Conservation (phyloP, 1,284 basidiomycete species). For the Amylostereum chailletii region DNA sequence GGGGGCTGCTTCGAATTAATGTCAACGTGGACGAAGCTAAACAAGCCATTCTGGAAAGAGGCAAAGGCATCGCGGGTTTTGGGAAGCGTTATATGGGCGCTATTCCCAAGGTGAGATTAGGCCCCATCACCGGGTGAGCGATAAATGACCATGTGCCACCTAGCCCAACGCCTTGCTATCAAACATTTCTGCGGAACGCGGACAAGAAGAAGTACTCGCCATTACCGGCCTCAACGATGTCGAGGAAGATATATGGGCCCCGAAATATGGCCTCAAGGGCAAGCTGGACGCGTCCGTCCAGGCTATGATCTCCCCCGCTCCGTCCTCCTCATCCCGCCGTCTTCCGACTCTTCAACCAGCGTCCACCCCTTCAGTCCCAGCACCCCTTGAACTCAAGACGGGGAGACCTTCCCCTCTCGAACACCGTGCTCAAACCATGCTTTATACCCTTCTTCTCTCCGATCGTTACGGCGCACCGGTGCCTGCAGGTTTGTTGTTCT, state of each 20-base stretch:
- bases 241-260: conserved; percentile 98
- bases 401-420: conserved; percentile 77
- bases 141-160: conserved; percentile 2
- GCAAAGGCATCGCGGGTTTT: conserved; percentile 58
- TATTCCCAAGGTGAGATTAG: conserved; percentile 43
- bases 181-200: conserved; percentile 48
- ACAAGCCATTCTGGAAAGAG: conserved; percentile 51
- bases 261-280: conserved; percentile 90
- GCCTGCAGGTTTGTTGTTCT: conserved; percentile 82
- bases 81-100: conserved; percentile 53
- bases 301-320: conserved; percentile 44
- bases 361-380: conserved; percentile 25
- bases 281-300: conserved; percentile 91
- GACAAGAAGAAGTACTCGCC: conserved; percentile 50
- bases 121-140: conserved; percentile 1
- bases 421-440: conserved; percentile 95
- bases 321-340: conserved; percentile 17
- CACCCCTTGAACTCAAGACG: conserved; percentile 96
- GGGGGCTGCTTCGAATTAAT: conserved; percentile 56
- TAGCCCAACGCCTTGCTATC: conserved; percentile 58
- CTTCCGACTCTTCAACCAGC: conserved; percentile 4
- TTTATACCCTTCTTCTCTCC: conserved; percentile 88
- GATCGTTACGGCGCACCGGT: conserved; percentile 78
- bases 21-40: conserved; percentile 53
- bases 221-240: conserved; percentile 75